phyloP scores from a whole-genome alignment of 805 yeast genomes.

The Candida argentea region DNA sequence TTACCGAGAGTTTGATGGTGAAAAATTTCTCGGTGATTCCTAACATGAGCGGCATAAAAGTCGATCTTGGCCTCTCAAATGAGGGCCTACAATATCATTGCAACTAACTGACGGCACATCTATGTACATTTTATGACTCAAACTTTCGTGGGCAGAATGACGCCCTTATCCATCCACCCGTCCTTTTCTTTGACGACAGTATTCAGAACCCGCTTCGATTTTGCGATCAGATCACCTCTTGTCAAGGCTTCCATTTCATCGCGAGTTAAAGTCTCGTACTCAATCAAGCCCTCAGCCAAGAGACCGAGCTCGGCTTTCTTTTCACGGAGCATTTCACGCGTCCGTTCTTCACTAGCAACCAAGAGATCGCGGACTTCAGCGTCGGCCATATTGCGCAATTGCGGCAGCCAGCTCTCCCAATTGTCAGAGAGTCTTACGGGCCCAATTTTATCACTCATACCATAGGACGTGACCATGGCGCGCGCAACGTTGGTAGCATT shows the following conservation, averaged over 20 bases:
- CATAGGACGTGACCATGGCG: constrained; percentile 94
- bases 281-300: constrained; percentile 85
- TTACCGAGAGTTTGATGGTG: too few relatives aligned
- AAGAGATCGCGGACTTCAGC: constrained; percentile 76
- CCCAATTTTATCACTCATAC: constrained; percentile 91
- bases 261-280: constrained; percentile 87
- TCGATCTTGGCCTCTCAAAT: neutral
- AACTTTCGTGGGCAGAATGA: neutral
- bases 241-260: constrained; percentile 86
- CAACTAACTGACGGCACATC: neutral
- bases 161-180: too few relatives aligned
- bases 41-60: too few relatives aligned
- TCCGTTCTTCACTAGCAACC: constrained; percentile 68
- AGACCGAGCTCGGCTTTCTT: constrained; percentile 66
- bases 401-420: constrained; percentile 93
- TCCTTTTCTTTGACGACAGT: constrained; percentile 36
- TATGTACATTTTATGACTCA: neutral
- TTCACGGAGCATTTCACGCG: constrained; percentile 55
- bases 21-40: too few relatives aligned
- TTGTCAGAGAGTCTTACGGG: constrained; percentile 84
- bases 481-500: constrained; percentile 89
- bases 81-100: neutral
- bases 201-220: constrained; percentile 61
- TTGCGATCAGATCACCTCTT: constrained; percentile 64
- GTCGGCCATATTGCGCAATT: constrained; percentile 83